phyloP scores from a whole-genome alignment of 2,329 filamentous ascomycete species.

The Scytalidium sp. region DNA sequence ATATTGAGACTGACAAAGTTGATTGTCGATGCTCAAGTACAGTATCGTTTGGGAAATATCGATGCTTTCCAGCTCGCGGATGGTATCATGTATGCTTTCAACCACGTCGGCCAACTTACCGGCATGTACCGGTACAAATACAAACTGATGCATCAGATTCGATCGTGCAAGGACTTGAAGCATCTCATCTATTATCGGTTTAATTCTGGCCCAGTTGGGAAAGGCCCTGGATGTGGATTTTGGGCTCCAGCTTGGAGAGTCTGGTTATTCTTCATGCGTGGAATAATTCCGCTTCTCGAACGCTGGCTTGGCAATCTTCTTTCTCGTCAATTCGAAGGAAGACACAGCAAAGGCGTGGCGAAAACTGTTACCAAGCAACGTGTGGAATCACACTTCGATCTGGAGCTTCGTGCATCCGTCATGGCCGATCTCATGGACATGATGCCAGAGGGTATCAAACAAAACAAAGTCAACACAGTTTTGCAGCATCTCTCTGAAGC shows the following conservation, averaged over 20 bases:
- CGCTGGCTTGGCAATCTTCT: slow-evolving; percentile 96
- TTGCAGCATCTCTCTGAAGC: slow-evolving; percentile 96
- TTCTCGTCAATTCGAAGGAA: slow-evolving; percentile 95
- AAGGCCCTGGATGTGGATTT: slow-evolving; percentile 96
- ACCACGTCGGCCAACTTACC: slow-evolving; percentile 95
- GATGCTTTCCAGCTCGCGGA: slow-evolving; percentile 98
- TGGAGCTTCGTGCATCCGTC: slow-evolving; percentile 94
- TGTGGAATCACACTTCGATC: slow-evolving; percentile 96
- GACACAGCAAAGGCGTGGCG: slow-evolving; percentile 97
- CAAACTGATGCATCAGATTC: slow-evolving; percentile 99
- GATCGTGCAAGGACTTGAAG: slow-evolving; percentile 98
- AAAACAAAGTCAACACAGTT: slow-evolving; percentile 98
- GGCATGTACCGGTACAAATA: slow-evolving; percentile 99
- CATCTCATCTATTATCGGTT: slow-evolving; percentile 99
- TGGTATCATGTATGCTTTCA: slow-evolving; percentile 98
- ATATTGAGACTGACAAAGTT: slow-evolving; percentile 94
- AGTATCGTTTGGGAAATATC: slow-evolving; percentile 96
- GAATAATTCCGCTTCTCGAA: slow-evolving; percentile 94
- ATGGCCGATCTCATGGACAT: slow-evolving; percentile 99
- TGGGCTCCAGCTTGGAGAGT: slow-evolving; percentile 99
- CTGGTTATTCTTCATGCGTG: slow-evolving; percentile 99
- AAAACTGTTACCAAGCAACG: slow-evolving; percentile 99
- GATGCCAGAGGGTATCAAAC: slow-evolving; percentile 99
- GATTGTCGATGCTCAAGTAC: slow-evolving; percentile 97
- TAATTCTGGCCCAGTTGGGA: slow-evolving; percentile 94